These are phyloP conservation scores for Corynascus novoguineensis DNA, from an alignment of 495 filamentous ascomycete species.

Conservation along the genomic window DNA sequence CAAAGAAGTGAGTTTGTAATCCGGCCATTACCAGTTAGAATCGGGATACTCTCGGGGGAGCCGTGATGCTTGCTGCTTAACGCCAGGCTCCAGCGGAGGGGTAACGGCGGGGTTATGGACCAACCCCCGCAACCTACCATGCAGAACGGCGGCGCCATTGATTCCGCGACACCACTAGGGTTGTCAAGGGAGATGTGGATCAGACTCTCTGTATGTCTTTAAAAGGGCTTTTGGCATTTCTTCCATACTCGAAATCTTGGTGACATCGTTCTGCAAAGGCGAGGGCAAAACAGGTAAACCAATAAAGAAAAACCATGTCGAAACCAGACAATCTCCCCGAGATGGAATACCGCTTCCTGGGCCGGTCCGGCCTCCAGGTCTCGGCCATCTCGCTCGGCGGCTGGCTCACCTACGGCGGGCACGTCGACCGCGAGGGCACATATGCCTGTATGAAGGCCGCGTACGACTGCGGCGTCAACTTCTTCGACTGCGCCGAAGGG, in stretches of 20 bases:
- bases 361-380: constrained; percentile 68
- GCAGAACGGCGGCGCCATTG: not conserved
- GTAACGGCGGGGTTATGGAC: not conserved
- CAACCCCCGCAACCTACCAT: not conserved
- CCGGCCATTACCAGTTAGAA: not conserved
- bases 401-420: constrained; percentile 74
- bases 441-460: constrained; percentile 63
- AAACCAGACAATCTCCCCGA: constrained; percentile 45
- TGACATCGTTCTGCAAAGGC: not conserved
- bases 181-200: not conserved
- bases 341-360: constrained; percentile 73
- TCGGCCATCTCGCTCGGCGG: constrained; percentile 69
- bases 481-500: constrained; percentile 45
- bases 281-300: not conserved
- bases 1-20: not conserved
- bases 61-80: not conserved
- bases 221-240: not conserved
- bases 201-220: not conserved
- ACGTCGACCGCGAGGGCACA: constrained; percentile 57
- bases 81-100: constrained; percentile 1
- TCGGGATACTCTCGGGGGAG: not conserved
- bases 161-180: not conserved
- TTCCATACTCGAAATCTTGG: not conserved
- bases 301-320: constrained; percentile 29
- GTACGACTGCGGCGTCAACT: constrained; percentile 65